phyloP scores from a whole-genome alignment of 2,329 filamentous ascomycete species.

The Alternaria longipes region DNA sequence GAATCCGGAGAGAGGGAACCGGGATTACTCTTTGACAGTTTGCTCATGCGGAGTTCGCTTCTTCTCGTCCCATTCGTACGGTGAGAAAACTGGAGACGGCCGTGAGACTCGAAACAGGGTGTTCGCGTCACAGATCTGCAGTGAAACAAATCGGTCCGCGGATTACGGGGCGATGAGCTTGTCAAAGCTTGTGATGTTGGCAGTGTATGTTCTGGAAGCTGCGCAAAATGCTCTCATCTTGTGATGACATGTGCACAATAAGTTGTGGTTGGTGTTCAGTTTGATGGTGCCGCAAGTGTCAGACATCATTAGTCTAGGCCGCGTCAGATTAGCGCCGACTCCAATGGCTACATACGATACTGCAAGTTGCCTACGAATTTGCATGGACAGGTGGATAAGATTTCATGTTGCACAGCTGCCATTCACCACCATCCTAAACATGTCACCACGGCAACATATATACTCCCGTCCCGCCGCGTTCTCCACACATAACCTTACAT shows the following conservation, averaged over 20 bases:
- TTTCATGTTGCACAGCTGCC: too few species aligned
- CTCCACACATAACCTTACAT: neutral
- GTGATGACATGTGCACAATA: neutral
- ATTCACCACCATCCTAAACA: too few species aligned
- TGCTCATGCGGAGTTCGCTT: neutral
- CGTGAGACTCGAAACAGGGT: slow-evolving; percentile 15
- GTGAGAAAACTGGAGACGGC: slow-evolving; percentile 12
- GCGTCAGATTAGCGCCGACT: neutral
- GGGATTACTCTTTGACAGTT: neutral
- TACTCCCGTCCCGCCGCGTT: neutral
- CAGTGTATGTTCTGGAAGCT: neutral
- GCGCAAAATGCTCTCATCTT: neutral
- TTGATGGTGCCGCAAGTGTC: neutral
- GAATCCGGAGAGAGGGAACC: neutral
- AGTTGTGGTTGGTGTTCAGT: neutral
- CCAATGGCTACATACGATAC: neutral
- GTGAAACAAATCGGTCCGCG: slow-evolving; percentile 15
- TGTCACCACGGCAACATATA: neutral
- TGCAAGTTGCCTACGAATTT: too few species aligned
- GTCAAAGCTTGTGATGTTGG: slow-evolving; percentile 4
- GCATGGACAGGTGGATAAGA: neutral
- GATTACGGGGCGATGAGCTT: neutral
- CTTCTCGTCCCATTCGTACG: neutral
- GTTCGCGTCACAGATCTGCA: slow-evolving; percentile 13
- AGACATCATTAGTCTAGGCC: neutral